Base-by-base conservation (phyloP, 2,329 filamentous ascomycete genomes). In the Paecilomyces sp. region DNA sequence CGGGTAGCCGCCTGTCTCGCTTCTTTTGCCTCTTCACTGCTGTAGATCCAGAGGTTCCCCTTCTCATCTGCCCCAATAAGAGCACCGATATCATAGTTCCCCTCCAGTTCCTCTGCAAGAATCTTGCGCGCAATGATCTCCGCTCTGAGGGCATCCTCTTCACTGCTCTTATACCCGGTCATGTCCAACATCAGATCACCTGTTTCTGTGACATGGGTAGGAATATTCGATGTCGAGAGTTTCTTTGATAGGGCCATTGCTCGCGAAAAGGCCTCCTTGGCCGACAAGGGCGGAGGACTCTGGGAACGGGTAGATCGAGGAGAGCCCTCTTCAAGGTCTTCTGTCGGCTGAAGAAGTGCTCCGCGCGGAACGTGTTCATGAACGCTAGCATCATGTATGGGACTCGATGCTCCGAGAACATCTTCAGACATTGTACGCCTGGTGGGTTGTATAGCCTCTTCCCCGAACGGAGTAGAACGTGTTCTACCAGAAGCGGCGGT, bases 11-110 rank as follows among this genome's bases (percentile, higher is more conserved):
- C 89, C 67, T 94, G 89, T 71, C 97, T 97, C 25, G 94, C 89
- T 68, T 94, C 89, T 71, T 97, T 97, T 25, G 94, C 92, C 70
- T 96, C 92, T 74, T 97, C 92, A 68, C 92, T 97, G 76, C 92
- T 94, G 78, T 99, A 99, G 65, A 99, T 97, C 93, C 94, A 97
- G n/a, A 99, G 82, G 68, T 99, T 99, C 6, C 94, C 94, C 61
- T 94, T 87, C 70, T 96, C 92, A 70, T 99, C 94, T 53, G 94
- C 93, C 12, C 92, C 94, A 67, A 99, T 96, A 31, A 99, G 82
- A 1, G 93, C 89, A 5, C 94, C 94, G 67, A 99, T 96, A 71
- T 99, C 94, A 73, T 97, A 97, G 70, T 93, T 92, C 24, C 92
- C 94, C 68, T 96, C 90, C 13, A 97, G 78, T 75, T 97, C 93